Evolutionary conservation across 768 basidiomycete species (phyloP).

Genomic region (Butyriboletus loyo): DNA sequence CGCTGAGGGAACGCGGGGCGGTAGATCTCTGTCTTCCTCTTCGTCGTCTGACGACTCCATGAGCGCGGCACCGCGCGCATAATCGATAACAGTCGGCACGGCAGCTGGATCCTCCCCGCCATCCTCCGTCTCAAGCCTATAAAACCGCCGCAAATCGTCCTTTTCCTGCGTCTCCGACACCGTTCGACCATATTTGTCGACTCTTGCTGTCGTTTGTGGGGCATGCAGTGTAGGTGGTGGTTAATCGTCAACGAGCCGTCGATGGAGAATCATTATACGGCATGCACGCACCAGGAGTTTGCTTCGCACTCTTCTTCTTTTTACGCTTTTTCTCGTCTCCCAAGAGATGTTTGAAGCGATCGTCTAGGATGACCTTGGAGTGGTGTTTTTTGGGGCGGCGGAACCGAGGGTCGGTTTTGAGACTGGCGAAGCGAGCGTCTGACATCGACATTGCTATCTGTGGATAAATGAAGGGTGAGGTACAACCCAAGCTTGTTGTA

Average conservation of each 20-base stretch:
- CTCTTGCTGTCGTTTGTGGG: conserved; percentile 41
- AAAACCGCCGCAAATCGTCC: conserved; percentile 78
- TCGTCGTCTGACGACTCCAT: conserved; percentile 88
- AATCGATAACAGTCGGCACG: conserved; percentile 52
- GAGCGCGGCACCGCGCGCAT: conserved; percentile 85
- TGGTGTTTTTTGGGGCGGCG: conserved; percentile 75
- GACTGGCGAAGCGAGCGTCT: conserved; percentile 83
- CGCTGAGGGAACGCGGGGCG: conserved; percentile 10
- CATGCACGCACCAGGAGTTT: conserved; percentile 22
- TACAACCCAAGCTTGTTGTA: neutral
- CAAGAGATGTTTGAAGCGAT: conserved; percentile 85
- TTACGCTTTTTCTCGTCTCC: conserved; percentile 40
- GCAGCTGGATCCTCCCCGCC: conserved; percentile 21
- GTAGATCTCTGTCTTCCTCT: conserved; percentile 32
- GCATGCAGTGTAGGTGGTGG: neutral
- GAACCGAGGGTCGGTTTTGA: conserved; percentile 93
- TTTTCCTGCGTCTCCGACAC: conserved; percentile 65
- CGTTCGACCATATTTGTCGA: conserved; percentile 88
- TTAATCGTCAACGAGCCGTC: neutral
- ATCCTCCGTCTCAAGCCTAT: conserved; percentile 55
- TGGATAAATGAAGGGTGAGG: neutral
- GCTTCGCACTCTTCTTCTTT: conserved; percentile 35
- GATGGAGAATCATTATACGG: neutral
- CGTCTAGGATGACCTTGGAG: conserved; percentile 84
- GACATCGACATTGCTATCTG: conserved; percentile 38